Evolutionary conservation across 2,329 filamentous ascomycete genomes (phyloP).

Genomic region (Emergomyces africanus): DNA sequence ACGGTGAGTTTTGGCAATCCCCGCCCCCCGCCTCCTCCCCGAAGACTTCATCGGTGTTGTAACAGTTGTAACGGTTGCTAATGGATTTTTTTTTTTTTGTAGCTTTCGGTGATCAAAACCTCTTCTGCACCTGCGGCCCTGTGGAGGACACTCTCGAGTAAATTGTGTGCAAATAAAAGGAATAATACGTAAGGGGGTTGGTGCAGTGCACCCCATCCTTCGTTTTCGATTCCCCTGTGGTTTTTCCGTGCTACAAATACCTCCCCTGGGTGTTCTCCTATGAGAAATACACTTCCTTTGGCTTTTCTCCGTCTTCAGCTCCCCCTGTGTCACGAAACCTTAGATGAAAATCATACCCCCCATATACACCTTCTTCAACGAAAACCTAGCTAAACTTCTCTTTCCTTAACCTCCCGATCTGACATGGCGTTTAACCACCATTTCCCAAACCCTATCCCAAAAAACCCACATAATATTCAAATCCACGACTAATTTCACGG

Average conservation of each 20-base stretch:
- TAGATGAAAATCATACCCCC: not conserved
- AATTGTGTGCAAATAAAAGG: not conserved
- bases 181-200: not conserved
- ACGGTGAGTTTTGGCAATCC: conserved; percentile 48
- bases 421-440: conserved; percentile 1
- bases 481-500: not conserved
- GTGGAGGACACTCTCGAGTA: conserved; percentile 46
- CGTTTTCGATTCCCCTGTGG: not conserved
- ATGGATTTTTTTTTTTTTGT: conserved; percentile 7
- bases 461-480: not conserved
- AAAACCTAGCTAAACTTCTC: not conserved
- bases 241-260: not conserved
- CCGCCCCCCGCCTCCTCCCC: not conserved
- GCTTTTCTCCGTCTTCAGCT: not conserved
- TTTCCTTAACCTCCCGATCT: not conserved
- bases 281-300: no score
- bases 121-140: conserved; percentile 89
- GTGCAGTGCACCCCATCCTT: not conserved
- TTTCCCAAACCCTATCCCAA: not conserved
- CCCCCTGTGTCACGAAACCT: not conserved
- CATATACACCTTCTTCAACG: not conserved
- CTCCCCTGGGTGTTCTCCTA: not conserved
- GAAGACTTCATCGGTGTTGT: conserved; percentile 5
- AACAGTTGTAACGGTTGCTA: conserved; percentile 12
- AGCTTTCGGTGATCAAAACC: conserved; percentile 83